Evolutionary conservation across 495 filamentous ascomycete genomes (phyloP), one percentile per base, ranked within the genome.

Genomic region (Pyrenula aspistea): DNA sequence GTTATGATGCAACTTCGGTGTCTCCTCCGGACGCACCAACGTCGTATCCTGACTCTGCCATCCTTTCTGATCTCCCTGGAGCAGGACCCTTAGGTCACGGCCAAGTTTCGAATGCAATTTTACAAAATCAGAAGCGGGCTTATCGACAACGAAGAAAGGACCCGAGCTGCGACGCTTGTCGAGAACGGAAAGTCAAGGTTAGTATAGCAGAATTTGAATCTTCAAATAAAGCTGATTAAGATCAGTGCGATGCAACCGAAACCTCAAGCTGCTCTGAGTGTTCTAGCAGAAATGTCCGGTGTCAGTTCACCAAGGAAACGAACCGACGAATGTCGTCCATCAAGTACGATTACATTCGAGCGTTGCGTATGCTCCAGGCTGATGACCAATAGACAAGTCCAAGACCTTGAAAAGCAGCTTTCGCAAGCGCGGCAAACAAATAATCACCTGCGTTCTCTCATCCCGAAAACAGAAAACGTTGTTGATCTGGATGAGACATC

Each of bases 311-410:
- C 51, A 98, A 98, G 73, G 93, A 98, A 69, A 97, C 93, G 21
- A 98, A 98, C 70, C 83, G 94, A 52, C 83, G 93, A 60, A 98
- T 98, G 93, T 96, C 93, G 51, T 96, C 91, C 12, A 96, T 97
- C 68, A 98, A 97, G 83, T 85, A 70, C 61, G 78, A 73, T 42
- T 42, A 50, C 49, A 48, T 22, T 51, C 25, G 25, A 22, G 22
- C 48, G 56, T 50, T 56, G 42, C 53, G 53, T 53, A 24, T 54
- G 48, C 59, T 24, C 54, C 25, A 51, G 61, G 57, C 61, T 69
- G 51, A 68, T 62, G 25, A 11, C 36, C 25, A 56, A 24, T 59
- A 85, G 82, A 68, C 93, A 96, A 75, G 89, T 96, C 2, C 93
- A 98, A 70, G 93, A 98, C 69, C 75, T 98, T 22, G 91, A 97